These are phyloP conservation scores for Tagetes erecta DNA, from an alignment of 129 eudicot genomes.

Conservation along the genomic window DNA sequence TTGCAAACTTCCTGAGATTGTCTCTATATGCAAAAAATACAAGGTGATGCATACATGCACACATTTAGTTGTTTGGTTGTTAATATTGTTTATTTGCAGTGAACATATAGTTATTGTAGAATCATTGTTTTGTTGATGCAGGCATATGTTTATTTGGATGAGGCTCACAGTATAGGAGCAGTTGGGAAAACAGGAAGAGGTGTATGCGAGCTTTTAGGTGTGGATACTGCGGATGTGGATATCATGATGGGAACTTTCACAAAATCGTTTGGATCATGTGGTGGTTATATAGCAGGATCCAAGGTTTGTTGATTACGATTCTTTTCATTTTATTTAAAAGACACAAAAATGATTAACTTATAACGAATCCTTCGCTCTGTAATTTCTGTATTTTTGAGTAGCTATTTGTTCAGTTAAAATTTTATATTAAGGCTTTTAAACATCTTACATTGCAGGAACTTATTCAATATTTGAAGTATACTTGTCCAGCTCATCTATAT, in stretches of 20 bases:
- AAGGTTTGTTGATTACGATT: constrained; percentile 25
- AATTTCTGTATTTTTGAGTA: not conserved
- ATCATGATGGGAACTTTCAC: constrained; percentile 98
- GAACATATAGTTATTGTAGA: constrained; percentile 4
- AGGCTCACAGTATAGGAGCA: constrained; percentile 98
- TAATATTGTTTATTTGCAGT: not conserved
- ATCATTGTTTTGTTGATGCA: constrained; percentile 25
- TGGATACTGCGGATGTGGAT: constrained; percentile 89
- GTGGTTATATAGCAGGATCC: constrained; percentile 97
- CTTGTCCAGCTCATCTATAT: constrained; percentile 88
- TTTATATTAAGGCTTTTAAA: not conserved
- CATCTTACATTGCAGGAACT: constrained; percentile 55
- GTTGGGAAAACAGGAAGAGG: constrained; percentile 92
- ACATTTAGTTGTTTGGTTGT: not conserved
- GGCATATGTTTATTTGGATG: constrained; percentile 93
- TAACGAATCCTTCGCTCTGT: not conserved
- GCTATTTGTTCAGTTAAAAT: not conserved
- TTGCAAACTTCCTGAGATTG: constrained; percentile 95
- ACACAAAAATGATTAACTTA: not conserved
- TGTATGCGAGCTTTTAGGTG: constrained; percentile 91
- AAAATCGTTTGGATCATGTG: constrained; percentile 93
- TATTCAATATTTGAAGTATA: constrained; percentile 69
- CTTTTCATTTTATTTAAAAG: not conserved
- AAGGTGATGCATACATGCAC: constrained; percentile 45
- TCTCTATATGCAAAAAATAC: constrained; percentile 87